phyloP scores from a whole-genome alignment of 1,139 yeast species.

The Neolecta irregularis region DNA sequence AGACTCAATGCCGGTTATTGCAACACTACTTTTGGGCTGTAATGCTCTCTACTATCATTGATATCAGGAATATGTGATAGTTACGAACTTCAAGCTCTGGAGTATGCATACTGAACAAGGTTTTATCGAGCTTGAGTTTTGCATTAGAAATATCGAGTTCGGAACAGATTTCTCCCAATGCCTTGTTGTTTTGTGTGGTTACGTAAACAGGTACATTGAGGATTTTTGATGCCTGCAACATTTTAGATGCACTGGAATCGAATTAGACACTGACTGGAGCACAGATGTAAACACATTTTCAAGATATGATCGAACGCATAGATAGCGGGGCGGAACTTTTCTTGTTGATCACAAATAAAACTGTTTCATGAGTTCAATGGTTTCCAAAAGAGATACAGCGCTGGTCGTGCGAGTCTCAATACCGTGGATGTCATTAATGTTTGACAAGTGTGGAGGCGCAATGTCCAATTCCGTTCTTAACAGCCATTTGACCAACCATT shows the following conservation, averaged over 20 bases:
- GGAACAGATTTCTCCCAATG: conserved; percentile 20
- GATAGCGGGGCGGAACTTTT: conserved; percentile 9
- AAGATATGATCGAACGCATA: conserved; percentile 7
- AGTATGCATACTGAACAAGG: conserved; percentile 20
- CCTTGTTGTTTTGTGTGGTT: conserved; percentile 20
- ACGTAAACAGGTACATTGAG: conserved; percentile 19
- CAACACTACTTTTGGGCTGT: conserved; percentile 17
- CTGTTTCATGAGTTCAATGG: too few species aligned
- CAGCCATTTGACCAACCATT: too few species aligned
- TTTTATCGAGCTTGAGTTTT: conserved; percentile 19
- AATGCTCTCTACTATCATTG: too few species aligned
- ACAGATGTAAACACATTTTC: too few species aligned
- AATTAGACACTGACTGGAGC: too few species aligned
- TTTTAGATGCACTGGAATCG: too few species aligned
- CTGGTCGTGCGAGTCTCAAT: too few species aligned
- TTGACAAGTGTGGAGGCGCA: too few species aligned
- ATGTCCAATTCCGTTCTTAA: too few species aligned
- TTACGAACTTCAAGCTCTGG: conserved; percentile 16
- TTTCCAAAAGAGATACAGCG: too few species aligned
- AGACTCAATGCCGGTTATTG: conserved; percentile 21
- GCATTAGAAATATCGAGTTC: conserved; percentile 18
- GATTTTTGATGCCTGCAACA: conserved; percentile 18
- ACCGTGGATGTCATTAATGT: too few species aligned
- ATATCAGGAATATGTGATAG: too few species aligned
- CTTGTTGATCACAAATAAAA: conserved; percentile 10